Evolutionary conservation across 495 filamentous ascomycete genomes (phyloP).

Genomic region (Apodospora peruviana): DNA sequence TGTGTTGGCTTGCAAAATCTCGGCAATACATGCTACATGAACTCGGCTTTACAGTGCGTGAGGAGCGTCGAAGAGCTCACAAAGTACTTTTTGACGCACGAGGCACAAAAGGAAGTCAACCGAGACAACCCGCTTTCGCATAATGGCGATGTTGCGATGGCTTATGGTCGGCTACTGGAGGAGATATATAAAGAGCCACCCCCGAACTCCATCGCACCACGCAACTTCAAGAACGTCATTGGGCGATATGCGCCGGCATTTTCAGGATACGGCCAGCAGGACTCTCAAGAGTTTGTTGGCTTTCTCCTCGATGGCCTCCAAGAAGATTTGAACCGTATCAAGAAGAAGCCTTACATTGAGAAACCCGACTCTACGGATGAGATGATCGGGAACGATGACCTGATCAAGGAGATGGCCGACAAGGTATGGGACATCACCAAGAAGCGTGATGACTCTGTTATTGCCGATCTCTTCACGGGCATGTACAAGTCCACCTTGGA

Average conservation of each 20-base stretch:
- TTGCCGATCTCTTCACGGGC: slow-evolving; percentile 90
- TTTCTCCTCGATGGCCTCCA: slow-evolving; percentile 92
- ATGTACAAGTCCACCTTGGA: slow-evolving; percentile 97
- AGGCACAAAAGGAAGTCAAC: slow-evolving; percentile 76
- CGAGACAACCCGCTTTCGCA: slow-evolving; percentile 75
- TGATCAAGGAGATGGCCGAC: slow-evolving; percentile 75
- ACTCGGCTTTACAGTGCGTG: slow-evolving; percentile 91
- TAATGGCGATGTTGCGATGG: slow-evolving; percentile 73
- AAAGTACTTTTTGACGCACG: slow-evolving; percentile 75
- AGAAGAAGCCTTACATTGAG: slow-evolving; percentile 95
- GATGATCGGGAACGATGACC: slow-evolving; percentile 76
- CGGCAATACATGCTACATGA: slow-evolving; percentile 99
- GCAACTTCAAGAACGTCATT: slow-evolving; percentile 72
- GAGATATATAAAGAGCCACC: slow-evolving; percentile 62
- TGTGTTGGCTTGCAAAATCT: slow-evolving; percentile 81
- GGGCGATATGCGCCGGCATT: slow-evolving; percentile 77
- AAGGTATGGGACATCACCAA: slow-evolving; percentile 89
- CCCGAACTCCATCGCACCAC: slow-evolving; percentile 61
- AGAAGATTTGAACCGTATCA: slow-evolving; percentile 88
- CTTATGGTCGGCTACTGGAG: slow-evolving; percentile 68
- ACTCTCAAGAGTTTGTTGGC: slow-evolving; percentile 96
- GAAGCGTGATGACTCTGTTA: slow-evolving; percentile 87
- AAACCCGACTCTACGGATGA: slow-evolving; percentile 97
- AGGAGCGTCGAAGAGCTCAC: slow-evolving; percentile 87
- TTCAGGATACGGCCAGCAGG: slow-evolving; percentile 92